Base-by-base conservation (phyloP, 768 basidiomycete species). In the Lyophyllum semitale region DNA sequence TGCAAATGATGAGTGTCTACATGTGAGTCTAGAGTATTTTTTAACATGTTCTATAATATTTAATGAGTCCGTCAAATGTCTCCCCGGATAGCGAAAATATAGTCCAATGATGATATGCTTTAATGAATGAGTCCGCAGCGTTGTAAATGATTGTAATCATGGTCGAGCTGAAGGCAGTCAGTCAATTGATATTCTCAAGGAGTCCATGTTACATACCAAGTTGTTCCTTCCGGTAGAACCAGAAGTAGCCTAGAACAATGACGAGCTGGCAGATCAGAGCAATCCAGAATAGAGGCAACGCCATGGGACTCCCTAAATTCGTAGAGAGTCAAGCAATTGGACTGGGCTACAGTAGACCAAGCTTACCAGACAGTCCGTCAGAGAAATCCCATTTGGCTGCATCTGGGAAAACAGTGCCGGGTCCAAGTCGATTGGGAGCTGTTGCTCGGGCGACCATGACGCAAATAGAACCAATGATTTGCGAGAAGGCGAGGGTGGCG, bases 151-250 rank as follows among this genome's bases (percentile, higher is more conserved):
- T 64, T 45, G 59, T 62, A 51, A 67, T 74, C 57, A 76, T 63
- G 74, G 74, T 49, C 74, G 74, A 59, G 74, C 74, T 75, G 8
- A 42, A 42, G n/a, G 20, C 25, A 42, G 13, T 23, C 58, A 17
- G 15, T 50, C 15, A 57, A 43, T 45, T 11, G 8, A 3, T 29
- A 41, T 37, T 9, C 18, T 8, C 23, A n/a, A 12, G 33, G 41
- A 44, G 25, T 13, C n/a, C 29, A 48, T 12, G n/a, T 43, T 25
- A 78, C 89, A 49, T 68, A 90, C 89, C 72, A 57, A 96, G 83
- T 69, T 96, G 94, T 73, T 96, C 94, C 75, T 93, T 94, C 71
- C 94, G 86, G 73, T 95, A 96, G 84, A 96, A 95, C 91, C 91
- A 91, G 78, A 95, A 94, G 76, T 96, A 96, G 20, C 94, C 94